phyloP scores from a whole-genome alignment of 208 protist genomes.

The Trypanosoma avium region DNA sequence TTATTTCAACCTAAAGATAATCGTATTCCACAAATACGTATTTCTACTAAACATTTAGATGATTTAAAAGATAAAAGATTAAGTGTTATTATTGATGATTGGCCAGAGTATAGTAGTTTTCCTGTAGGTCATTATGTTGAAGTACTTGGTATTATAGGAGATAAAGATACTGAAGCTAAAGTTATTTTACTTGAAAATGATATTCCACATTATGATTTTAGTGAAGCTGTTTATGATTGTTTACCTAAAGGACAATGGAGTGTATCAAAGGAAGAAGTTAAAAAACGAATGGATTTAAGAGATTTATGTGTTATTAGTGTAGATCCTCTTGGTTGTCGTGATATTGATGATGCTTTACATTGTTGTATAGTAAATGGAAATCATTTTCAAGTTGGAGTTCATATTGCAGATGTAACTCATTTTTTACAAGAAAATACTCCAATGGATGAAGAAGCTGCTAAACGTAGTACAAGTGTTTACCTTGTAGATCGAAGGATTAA shows the following conservation, averaged over 20 bases:
- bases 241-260: slow-evolving; percentile 87
- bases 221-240: slow-evolving; percentile 88
- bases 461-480: slow-evolving; percentile 96
- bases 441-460: slow-evolving; percentile 94
- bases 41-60: slow-evolving; percentile 71
- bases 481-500: slow-evolving; percentile 96
- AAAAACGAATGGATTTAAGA: slow-evolving; percentile 82
- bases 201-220: slow-evolving; percentile 91
- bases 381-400: slow-evolving; percentile 94
- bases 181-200: slow-evolving; percentile 95
- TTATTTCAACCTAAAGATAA: slow-evolving; percentile 90
- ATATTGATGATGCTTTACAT: slow-evolving; percentile 90
- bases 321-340: slow-evolving; percentile 94
- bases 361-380: slow-evolving; percentile 78
- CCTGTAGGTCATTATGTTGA: slow-evolving; percentile 94
- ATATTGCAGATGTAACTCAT: slow-evolving; percentile 98
- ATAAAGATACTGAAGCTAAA: slow-evolving; percentile 93
- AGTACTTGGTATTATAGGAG: slow-evolving; percentile 92
- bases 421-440: slow-evolving; percentile 92
- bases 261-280: slow-evolving; percentile 71
- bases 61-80: slow-evolving; percentile 91
- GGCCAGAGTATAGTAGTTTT: slow-evolving; percentile 87
- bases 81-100: slow-evolving; percentile 95
- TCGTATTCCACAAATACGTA: slow-evolving; percentile 88
- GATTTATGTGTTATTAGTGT: slow-evolving; percentile 91